Conservation (phyloP, 805 yeast genomes). For the Wickerhamiella cacticola region DNA sequence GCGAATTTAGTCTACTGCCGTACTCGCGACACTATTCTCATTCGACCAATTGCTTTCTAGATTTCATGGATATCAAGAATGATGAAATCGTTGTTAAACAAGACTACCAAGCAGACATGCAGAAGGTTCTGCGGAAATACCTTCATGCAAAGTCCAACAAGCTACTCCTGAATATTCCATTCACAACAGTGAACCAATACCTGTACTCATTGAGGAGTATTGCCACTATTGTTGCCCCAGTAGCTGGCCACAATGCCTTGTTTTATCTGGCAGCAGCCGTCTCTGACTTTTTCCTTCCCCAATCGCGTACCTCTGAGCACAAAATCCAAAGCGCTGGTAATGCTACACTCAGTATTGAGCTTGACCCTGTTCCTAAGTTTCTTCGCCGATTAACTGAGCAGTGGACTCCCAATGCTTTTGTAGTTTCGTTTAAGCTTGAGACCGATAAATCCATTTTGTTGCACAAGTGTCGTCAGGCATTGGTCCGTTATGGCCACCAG, state of each 20-base stretch:
- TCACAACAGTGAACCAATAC: slow-evolving; percentile 91
- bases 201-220: slow-evolving; percentile 66
- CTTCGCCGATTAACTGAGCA: slow-evolving; percentile 73
- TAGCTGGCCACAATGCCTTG: slow-evolving; percentile 40
- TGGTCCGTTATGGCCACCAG: slow-evolving; percentile 80
- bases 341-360: slow-evolving; percentile 61
- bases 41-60: slow-evolving; percentile 72
- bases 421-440: slow-evolving; percentile 85
- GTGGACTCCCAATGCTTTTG: slow-evolving; percentile 95
- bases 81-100: slow-evolving; percentile 47
- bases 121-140: slow-evolving; percentile 40
- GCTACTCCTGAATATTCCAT: slow-evolving; percentile 61
- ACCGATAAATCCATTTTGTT: slow-evolving; percentile 66
- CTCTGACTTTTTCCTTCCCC: slow-evolving; percentile 88
- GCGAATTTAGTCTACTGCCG: slow-evolving; percentile 86
- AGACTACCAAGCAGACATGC: slow-evolving; percentile 50
- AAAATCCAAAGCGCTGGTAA: slow-evolving; percentile 74
- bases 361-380: slow-evolving; percentile 95
- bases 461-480: slow-evolving; percentile 64
- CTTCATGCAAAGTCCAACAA: slow-evolving; percentile 38
- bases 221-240: slow-evolving; percentile 48
- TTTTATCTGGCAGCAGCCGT: slow-evolving; percentile 96
- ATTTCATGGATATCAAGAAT: slow-evolving; percentile 49
- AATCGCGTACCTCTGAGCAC: slow-evolving; percentile 76
- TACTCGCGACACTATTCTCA: slow-evolving; percentile 81